phyloP scores from a whole-genome alignment of 441 rosid species.

The Mallotus repandus region DNA sequence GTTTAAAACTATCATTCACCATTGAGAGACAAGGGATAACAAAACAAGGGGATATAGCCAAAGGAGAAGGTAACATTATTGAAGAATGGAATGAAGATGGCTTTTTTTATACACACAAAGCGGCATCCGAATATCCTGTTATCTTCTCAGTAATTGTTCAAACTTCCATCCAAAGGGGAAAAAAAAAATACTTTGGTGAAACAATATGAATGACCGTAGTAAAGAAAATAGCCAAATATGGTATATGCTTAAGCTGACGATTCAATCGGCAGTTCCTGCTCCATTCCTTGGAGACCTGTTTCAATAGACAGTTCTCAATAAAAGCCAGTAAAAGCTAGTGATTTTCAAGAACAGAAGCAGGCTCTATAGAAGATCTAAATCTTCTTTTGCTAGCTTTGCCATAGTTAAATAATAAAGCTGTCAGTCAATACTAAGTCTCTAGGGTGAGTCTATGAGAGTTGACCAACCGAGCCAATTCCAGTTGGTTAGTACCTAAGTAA shows the following conservation, averaged over 20 bases:
- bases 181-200: not conserved
- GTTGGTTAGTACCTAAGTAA: too few species aligned
- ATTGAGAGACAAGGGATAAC: conserved; percentile 10
- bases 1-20: conserved; percentile 4
- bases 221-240: not conserved
- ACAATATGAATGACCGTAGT: not conserved
- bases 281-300: too few species aligned
- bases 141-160: not conserved
- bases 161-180: not conserved
- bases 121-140: not conserved
- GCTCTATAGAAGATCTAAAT: not conserved
- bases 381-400: not conserved
- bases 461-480: too few species aligned
- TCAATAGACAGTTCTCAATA: too few species aligned
- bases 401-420: not conserved
- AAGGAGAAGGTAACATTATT: conserved; percentile 46
- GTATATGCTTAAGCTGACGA: not conserved
- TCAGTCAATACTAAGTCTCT: not conserved
- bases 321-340: not conserved
- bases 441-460: too few species aligned
- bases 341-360: not conserved
- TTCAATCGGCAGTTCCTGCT: too few species aligned
- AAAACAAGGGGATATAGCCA: conserved; percentile 33
- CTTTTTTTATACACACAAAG: not conserved
- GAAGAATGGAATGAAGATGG: conserved; percentile 16